Evolutionary conservation across 306 rosid species (phyloP), one percentile per base, ranked within the genome.

Genomic region (Gastrolobium bilobum): DNA sequence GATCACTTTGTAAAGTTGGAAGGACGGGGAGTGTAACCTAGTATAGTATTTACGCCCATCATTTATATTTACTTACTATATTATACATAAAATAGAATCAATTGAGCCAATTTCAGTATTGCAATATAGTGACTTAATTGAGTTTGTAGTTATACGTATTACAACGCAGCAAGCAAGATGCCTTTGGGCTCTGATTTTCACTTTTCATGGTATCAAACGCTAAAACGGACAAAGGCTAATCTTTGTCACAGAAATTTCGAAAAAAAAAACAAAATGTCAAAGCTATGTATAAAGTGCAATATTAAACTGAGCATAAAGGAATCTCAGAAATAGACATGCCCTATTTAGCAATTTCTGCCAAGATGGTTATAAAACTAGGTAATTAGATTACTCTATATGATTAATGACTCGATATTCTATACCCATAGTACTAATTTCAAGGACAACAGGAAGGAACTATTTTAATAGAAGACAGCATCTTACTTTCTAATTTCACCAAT

Each of bases 1-100:
- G 74, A 85, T 64, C 71, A 58, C 79, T 64, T 57, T 66, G 63
- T 75, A 57, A 51, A 84, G 73, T 68, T 70, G 42, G 34, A 63
- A 68, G 61, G 38, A 48, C 14, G 10, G 44, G 42, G 3, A 73
- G 20, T 20, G 61, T 51, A 30, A 66, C 61, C 37, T 44, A 63
- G 5, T 50, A 43, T 58, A 77, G 33, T 62, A 29, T 30, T 30
- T 54, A 73, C 74, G 67, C 13, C 5, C 76, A 66, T 77, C 59
- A 63, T 44, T 57, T 0, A 50, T 47, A 61, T 63, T 64, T 77
- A 70, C 30, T 47, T 53, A 42, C 72, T 52, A 37, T 46, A n/a
- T 50, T 56, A 47, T 70, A 60, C 7, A 40, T 50, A 59, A 59
- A 37, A 37, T 52, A 72, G n/a, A 65, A 78, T 20, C 35, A 63